phyloP scores from a whole-genome alignment of 106 monocot species.

The Dendrobium nobile region DNA sequence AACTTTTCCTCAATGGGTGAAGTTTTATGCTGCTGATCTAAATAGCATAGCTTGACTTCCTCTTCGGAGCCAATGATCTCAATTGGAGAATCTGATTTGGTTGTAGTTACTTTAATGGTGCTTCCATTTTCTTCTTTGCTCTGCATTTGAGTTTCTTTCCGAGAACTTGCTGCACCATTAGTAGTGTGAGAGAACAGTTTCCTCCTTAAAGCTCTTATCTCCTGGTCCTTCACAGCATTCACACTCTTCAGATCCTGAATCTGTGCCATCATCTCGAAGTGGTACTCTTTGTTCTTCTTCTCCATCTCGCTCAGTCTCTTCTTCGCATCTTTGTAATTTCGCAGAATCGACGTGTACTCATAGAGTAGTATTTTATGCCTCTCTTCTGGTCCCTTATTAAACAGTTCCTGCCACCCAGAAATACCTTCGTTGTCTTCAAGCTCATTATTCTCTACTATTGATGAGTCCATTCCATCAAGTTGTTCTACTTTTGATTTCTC shows the following conservation, averaged over 20 bases:
- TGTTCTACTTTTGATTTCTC: background rate
- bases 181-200: constrained; percentile 31
- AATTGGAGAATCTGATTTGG: background rate
- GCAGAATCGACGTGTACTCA: constrained; percentile 63
- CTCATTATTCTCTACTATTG: background rate
- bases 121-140: constrained; percentile 9
- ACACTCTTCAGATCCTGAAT: constrained; percentile 48
- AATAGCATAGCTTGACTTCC: constrained; percentile 15
- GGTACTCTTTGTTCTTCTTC: constrained; percentile 34
- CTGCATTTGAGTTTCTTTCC: background rate
- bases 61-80: background rate
- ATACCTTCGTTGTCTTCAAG: constrained; percentile 10
- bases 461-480: background rate
- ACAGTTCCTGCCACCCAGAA: constrained; percentile 9
- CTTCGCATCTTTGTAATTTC: constrained; percentile 70
- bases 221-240: constrained; percentile 61
- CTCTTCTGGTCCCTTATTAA: constrained; percentile 23
- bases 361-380: constrained; percentile 56
- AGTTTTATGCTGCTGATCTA: constrained; percentile 2
- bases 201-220: constrained; percentile 42
- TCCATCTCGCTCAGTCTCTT: constrained; percentile 44
- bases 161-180: background rate
- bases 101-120: background rate
- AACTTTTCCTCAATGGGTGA: constrained; percentile 59
- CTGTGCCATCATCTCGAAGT: constrained; percentile 32